Evolutionary conservation across 371 early-diverging fungal genomes (phyloP).

Genomic region (Massospora cicadina): DNA sequence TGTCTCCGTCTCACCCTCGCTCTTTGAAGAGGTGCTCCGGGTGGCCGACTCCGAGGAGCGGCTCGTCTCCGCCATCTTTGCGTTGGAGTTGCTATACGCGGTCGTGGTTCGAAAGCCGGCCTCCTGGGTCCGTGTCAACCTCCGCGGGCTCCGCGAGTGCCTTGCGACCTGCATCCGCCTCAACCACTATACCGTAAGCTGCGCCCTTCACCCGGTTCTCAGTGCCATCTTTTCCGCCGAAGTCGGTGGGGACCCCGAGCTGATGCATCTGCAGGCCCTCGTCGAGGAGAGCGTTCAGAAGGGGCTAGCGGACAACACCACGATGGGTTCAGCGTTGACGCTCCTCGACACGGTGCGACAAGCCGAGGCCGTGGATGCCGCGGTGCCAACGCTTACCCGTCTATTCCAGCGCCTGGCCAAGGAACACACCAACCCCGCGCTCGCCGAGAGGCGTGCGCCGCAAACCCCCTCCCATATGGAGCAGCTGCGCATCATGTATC

Average conservation of each 20-base stretch:
- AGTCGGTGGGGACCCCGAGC: not conserved
- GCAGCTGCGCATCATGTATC: constrained; percentile 13
- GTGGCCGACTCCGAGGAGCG: constrained; percentile 20
- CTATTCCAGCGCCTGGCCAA: constrained; percentile 64
- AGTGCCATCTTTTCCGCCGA: constrained; percentile 24
- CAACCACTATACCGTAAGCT: constrained; percentile 40
- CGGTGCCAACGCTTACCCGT: constrained; percentile 60
- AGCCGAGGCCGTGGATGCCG: constrained; percentile 45
- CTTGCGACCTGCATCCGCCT: constrained; percentile 47
- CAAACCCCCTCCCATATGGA: constrained; percentile 11
- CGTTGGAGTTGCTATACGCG: constrained; percentile 46
- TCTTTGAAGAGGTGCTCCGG: constrained; percentile 20
- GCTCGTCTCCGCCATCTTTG: constrained; percentile 29
- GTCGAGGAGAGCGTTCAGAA: constrained; percentile 23
- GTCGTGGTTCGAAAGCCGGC: constrained; percentile 34
- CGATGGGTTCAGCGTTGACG: constrained; percentile 46
- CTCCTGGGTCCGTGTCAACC: constrained; percentile 46
- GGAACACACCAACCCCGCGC: constrained; percentile 27
- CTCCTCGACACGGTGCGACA: constrained; percentile 50
- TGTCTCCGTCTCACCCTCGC: constrained; percentile 19
- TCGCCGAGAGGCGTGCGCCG: not conserved
- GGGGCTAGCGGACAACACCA: constrained; percentile 23
- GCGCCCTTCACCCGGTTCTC: constrained; percentile 45
- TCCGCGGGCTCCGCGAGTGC: constrained; percentile 39
- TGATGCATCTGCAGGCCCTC: constrained; percentile 17